Evolutionary conservation across 345 rosid species (phyloP), one percentile per base, ranked within the genome.

Genomic region (Psidium guajava): DNA sequence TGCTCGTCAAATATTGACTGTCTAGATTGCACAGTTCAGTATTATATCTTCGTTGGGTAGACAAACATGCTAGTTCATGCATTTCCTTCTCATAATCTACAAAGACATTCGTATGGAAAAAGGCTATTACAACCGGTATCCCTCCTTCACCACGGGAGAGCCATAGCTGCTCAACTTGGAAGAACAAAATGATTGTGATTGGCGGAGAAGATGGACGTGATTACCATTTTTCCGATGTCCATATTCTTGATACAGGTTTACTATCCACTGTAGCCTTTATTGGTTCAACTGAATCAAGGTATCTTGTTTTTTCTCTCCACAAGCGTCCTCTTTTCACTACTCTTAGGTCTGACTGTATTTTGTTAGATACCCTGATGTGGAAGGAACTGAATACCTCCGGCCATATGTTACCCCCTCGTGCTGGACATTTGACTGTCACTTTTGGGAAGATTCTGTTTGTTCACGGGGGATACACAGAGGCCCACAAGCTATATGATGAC

Each of bases 161-260:
- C 90, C 99, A 97, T 88, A 88, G 95, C 86, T 97, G 99, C 92
- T 95, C 99, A 83, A 92, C 97, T 82, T 96, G 98, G 98, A 94
- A 92, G 90, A 95, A 93, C 89, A 93, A 93, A 84, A 86, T 97
- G 56, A 90, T 97, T 80, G 96, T 97, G 52, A 89, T 93, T 86
- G 99, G 99, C 56, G 99, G 99, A 40, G 98, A 97, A 94, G 98
- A 97, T 92, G 96, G 93, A 18, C 93, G 89, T 87, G 99, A 96
- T 91, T 90, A 91, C 88, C 92, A 95, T 88, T 88, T 96, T 88
- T 95, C 98, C 21, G 99, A 97, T 89, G 99, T 94, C 64, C 96
- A 97, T 86, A 88, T 96, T 85, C 94, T 97, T 86, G 95, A 96
- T 88, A 88, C 98, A 92, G 98, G 99, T 96, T 83, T 87, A 56